Conservation (phyloP, 2,329 filamentous ascomycete genomes). For the Ilyonectria destructans region DNA sequence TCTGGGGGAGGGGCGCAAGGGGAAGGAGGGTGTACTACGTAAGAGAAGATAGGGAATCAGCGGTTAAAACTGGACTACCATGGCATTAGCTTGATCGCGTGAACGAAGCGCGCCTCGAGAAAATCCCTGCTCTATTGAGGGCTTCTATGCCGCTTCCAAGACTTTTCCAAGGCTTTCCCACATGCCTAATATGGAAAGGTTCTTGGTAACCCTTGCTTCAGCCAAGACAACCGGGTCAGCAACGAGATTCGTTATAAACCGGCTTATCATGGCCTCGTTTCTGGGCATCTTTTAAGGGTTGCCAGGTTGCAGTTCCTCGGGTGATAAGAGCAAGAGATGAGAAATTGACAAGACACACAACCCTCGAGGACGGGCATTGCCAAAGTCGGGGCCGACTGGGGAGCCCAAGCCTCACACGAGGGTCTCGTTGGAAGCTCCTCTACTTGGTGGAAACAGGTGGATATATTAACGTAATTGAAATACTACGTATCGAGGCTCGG, state of each 20-base stretch:
- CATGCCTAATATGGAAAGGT: constrained; percentile 38
- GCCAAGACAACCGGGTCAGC: constrained; percentile 38
- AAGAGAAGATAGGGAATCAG: constrained; percentile 11
- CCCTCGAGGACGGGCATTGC: background rate
- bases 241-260: constrained; percentile 1
- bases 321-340: background rate
- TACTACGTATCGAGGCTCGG: constrained; percentile 10
- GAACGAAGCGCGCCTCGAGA: background rate
- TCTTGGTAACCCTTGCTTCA: constrained; percentile 18
- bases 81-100: background rate
- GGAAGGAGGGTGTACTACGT: background rate
- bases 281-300: background rate
- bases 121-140: background rate
- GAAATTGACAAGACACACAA: background rate
- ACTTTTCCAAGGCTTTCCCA: constrained; percentile 43
- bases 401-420: constrained; percentile 6
- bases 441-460: constrained; percentile 39
- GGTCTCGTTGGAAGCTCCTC: constrained; percentile 27
- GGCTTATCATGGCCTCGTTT: background rate
- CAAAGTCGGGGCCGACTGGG: background rate
- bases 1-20: constrained; percentile 43
- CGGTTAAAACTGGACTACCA: constrained; percentile 36
- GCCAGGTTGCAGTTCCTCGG: background rate
- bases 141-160: constrained; percentile 38
- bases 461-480: constrained; percentile 43